Base-by-base conservation (phyloP, 345 rosid species). In the Citrus sinensis region DNA sequence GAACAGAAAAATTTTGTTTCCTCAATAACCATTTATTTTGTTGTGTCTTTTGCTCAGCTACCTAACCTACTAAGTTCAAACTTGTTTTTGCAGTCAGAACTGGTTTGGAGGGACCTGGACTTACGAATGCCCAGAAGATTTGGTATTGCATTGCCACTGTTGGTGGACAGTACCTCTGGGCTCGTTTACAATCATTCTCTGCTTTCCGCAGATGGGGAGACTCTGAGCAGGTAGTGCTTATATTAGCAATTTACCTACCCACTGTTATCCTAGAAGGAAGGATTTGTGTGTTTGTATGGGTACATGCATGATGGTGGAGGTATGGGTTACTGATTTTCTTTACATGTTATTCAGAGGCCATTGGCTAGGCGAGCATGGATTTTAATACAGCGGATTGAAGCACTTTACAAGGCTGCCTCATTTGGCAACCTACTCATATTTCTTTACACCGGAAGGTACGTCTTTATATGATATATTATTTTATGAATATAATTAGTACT, bases 201-300 rank as follows among this genome's bases (percentile, higher is more conserved):
- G 98, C 98, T 76, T 96, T 96, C 80, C 94, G 97, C 63, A 87
- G 98, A 87, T 96, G 98, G 99, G 99, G 98, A 76, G 91, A 94
- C 82, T 90, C 99, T 82, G 95, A 92, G 80, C 97, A 90, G 98
- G 95, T 92, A 25, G 29, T 37, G 71, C 34, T 72, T 39, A 11
- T 51, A 20, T 39, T 22, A 9, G 19, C 55, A 7, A 19, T 19
- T 34, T 27, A 54, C 37, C 25, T 29, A 20, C 35, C 14, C 27
- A 54, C 29, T 30, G 17, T 32, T 30, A 46, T 75, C 32, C 63
- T 49, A 25, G 40, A 65, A 75, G 11, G 13, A 29, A 39, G 56
- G 11, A 74, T 60, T 60, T 27, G 13, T 55, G 25, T 37, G 58
- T 73, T 73, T 54, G 74, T 54, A 54, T 29, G 62, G 7, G 16